A percentile compares a stretch with the other conserved stretches of the same genome.
Evolutionary conservation across 2,329 filamentous ascomycete species (phyloP).

Genomic region (Hypoxylon sp.): DNA sequence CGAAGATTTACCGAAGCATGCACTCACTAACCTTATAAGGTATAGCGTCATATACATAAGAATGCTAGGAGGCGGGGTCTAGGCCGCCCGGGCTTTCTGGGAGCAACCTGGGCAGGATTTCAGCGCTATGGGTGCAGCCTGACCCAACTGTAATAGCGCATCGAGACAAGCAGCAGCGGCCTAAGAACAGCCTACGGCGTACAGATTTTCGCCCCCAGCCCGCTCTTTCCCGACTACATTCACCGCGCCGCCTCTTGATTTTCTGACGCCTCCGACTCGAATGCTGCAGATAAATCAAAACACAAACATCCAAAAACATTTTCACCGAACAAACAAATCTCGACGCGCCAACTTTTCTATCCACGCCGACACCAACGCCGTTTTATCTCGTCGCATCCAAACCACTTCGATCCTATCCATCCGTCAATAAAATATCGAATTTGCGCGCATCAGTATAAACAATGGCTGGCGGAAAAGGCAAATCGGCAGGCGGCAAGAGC

Average conservation of each 20-base stretch:
- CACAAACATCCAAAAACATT: slow-evolving; percentile 49
- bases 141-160: slow-evolving; percentile 11
- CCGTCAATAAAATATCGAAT: slow-evolving; percentile 26
- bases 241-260: slow-evolving; percentile 49
- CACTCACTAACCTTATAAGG: slow-evolving; percentile 23
- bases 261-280: slow-evolving; percentile 41
- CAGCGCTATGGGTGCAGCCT: slow-evolving; percentile 16
- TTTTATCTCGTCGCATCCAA: slow-evolving; percentile 18
- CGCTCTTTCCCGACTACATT: slow-evolving; percentile 32
- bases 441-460: slow-evolving; percentile 50
- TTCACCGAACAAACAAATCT: slow-evolving; percentile 44
- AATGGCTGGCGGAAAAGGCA: slow-evolving; percentile 92
- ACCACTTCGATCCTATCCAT: slow-evolving; percentile 16
- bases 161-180: slow-evolving; percentile 7
- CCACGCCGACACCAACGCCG: slow-evolving; percentile 31
- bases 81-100: slow-evolving; percentile 15
- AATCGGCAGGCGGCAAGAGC: slow-evolving; percentile 82
- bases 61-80: slow-evolving; percentile 28
- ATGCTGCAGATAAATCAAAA: slow-evolving; percentile 42
- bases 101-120: slow-evolving; percentile 13
- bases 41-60: slow-evolving; percentile 28
- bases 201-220: slow-evolving; percentile 25
- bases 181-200: slow-evolving; percentile 5
- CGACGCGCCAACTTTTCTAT: slow-evolving; percentile 47
- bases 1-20: slow-evolving; percentile 44